A percentile compares a stretch with the other conserved stretches of the same genome.
Conservation (phyloP, 495 filamentous ascomycete species). For the Neurospora sp. region DNA sequence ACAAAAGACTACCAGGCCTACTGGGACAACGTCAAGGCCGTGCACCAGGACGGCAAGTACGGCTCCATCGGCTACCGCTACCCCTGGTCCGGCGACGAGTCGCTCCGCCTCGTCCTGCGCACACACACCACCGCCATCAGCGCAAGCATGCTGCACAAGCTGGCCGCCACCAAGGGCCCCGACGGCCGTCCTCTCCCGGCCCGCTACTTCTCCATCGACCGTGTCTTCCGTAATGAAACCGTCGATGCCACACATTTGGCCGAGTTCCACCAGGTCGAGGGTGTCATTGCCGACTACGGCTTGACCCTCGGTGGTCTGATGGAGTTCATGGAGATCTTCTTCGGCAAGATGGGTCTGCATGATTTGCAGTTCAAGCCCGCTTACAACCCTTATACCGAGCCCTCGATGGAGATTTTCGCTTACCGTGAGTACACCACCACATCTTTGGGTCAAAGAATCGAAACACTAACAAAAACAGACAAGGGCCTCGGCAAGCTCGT, state of each 20-base stretch:
- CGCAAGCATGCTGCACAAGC: constrained; percentile 78
- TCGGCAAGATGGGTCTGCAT: constrained; percentile 86
- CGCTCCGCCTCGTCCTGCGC: constrained; percentile 77
- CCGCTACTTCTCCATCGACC: constrained; percentile 93
- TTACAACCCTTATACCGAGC: constrained; percentile 99
- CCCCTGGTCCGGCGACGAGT: constrained; percentile 84
- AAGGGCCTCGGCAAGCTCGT: constrained; percentile 83
- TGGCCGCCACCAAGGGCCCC: constrained; percentile 53
- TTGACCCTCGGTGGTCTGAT: constrained; percentile 87
- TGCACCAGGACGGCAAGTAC: constrained; percentile 79
- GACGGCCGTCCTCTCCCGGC: constrained; percentile 53
- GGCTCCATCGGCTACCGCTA: constrained; percentile 93
- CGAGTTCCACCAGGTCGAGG: constrained; percentile 98
- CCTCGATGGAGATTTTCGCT: constrained; percentile 91
- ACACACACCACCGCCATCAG: constrained; percentile 93
- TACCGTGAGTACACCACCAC: constrained; percentile 36
- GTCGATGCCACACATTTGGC: constrained; percentile 95
- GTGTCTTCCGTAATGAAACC: constrained; percentile 80
- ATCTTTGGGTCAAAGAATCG: no score
- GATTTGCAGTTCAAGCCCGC: constrained; percentile 88
- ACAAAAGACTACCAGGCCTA: constrained; percentile 71
- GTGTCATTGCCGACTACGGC: constrained; percentile 92
- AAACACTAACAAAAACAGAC: constrained; percentile 2
- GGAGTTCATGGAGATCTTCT: constrained; percentile 96
- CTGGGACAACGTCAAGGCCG: constrained; percentile 72